Percentiles rank a stretch among this genome's conserved stretches.
Conservation (phyloP, 352 stramenopile species). For the Phytophthora brassicae region DNA sequence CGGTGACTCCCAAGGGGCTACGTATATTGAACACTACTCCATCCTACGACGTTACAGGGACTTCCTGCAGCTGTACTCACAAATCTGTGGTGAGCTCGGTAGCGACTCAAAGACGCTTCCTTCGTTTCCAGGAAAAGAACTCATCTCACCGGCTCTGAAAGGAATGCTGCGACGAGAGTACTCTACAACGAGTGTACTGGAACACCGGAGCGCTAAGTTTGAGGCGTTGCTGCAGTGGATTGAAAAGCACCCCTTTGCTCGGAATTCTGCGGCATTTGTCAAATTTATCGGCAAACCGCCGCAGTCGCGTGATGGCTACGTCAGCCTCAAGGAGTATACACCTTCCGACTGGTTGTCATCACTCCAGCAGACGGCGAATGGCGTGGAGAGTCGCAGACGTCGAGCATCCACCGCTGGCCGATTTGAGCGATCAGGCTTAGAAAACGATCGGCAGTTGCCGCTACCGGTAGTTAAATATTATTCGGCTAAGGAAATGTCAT, state of each 20-base stretch:
- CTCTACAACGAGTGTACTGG: constrained; percentile 40
- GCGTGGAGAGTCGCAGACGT: constrained; percentile 26
- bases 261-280: constrained; percentile 26
- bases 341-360: constrained; percentile 56
- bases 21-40: constrained; percentile 52
- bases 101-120: constrained; percentile 17
- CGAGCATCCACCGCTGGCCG: constrained; percentile 23
- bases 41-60: constrained; percentile 64
- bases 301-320: constrained; percentile 55
- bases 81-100: constrained; percentile 26
- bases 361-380: constrained; percentile 45
- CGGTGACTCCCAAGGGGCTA: neutral
- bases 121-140: constrained; percentile 54
- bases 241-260: constrained; percentile 40
- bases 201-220: constrained; percentile 54
- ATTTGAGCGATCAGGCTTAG: constrained; percentile 7
- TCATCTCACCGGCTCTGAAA: constrained; percentile 46
- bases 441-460: constrained; percentile 2
- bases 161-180: constrained; percentile 43
- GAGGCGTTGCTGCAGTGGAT: constrained; percentile 55
- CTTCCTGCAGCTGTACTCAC: constrained; percentile 53
- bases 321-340: constrained; percentile 69
- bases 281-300: constrained; percentile 59
- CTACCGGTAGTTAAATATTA: neutral
- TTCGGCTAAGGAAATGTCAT: neutral